Evolutionary conservation across 371 early-diverging fungal genomes (phyloP), one percentile per base, ranked within the genome.

Genomic region (Mortierella sp.): DNA sequence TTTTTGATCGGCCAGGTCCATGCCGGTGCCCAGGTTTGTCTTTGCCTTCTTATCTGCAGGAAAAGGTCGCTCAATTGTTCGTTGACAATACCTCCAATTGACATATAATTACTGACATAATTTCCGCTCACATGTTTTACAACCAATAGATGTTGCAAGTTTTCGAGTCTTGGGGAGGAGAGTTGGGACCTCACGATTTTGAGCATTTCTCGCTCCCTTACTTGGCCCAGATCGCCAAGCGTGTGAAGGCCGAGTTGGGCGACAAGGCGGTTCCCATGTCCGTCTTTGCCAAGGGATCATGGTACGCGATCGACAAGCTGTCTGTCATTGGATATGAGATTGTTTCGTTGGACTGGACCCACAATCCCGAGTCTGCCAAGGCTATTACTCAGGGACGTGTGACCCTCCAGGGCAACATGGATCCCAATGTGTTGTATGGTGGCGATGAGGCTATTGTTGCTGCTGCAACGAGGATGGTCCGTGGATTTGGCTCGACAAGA

Each of bases 161-260:
- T 70, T 99, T 99, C 90, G 99, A 99, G 76, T 97, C 97, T 38
- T 97, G 97, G 96, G 99, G 95, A 47, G 98, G 98, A 50, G 99
- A 98, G 84, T 92, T 99, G 47, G 90, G 95, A 31, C 97, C 97
- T 5, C 79, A 89, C 24, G 96, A 96, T 79, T 99, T 97, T 88
- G 90, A 91, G 42, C 89, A 88, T 52, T 99, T 96, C 86, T 95
- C 97, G 16, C 91, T 97, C 47, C 99, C 99, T 26, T 99, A 98
- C 88, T 82, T 98, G 60, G 78, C 88, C 24, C 95, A 96, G 82
- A 98, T 99, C 60, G 95, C 96, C 16, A 80, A 82, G 42, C 88
- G 91, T 26, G 97, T 98, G 58, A 95, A 95, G 83, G 88, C 90
- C 10, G 79, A 86, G 60, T 88, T 95, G 47, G 83, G 78, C 2